These are phyloP conservation scores for Microdochium trichocladiopsis DNA, from an alignment of 2,329 filamentous ascomycete species.

Conservation along the genomic window DNA sequence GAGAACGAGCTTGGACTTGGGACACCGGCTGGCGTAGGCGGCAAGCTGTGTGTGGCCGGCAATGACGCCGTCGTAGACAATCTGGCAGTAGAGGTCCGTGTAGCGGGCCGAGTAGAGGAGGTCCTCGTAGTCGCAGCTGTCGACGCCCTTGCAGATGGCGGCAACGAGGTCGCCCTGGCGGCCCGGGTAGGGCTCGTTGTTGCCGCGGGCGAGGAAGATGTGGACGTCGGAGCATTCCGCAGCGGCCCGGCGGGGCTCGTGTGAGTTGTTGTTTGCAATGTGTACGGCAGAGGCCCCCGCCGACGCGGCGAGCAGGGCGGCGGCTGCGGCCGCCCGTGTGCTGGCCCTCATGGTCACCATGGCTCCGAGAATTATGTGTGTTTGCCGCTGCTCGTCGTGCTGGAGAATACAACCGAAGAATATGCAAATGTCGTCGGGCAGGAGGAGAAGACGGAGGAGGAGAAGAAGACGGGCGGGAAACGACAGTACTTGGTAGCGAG, in stretches of 20 bases:
- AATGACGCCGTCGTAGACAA: slow-evolving; percentile 25
- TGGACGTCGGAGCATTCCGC: slow-evolving; percentile 11
- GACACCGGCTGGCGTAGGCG: slow-evolving; percentile 29
- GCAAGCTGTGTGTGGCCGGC: slow-evolving; percentile 28
- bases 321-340: not conserved
- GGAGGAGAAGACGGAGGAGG: too few species aligned
- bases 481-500: too few species aligned
- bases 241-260: not conserved
- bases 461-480: too few species aligned
- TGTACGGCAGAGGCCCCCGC: not conserved
- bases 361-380: too few species aligned
- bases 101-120: slow-evolving; percentile 22
- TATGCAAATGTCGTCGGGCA: too few species aligned
- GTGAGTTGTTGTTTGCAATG: not conserved
- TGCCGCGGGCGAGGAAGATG: slow-evolving; percentile 18
- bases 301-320: not conserved
- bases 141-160: slow-evolving; percentile 19
- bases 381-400: too few species aligned
- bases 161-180: slow-evolving; percentile 21
- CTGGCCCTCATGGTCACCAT: not conserved
- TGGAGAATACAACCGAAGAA: too few species aligned
- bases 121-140: slow-evolving; percentile 21
- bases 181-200: slow-evolving; percentile 26
- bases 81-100: slow-evolving; percentile 23
- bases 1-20: slow-evolving; percentile 29